phyloP scores from a whole-genome alignment of 192 early-diverging fungal species.

The Powellomyces hirtus region DNA sequence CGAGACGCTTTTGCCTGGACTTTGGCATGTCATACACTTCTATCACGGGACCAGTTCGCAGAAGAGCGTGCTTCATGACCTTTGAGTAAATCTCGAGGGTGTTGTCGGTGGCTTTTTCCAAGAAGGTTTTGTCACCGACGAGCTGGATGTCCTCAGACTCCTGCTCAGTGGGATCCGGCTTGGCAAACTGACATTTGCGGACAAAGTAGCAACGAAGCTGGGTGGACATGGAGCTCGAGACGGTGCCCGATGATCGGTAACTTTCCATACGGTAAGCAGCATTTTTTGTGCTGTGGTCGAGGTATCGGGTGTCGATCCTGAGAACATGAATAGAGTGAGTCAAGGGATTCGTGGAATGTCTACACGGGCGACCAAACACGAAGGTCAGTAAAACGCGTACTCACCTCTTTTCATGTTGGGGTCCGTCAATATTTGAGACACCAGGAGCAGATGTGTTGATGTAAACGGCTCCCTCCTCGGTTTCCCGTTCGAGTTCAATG shows the following conservation, averaged over 20 bases:
- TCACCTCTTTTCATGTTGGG: conserved; percentile 71
- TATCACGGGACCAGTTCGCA: conserved; percentile 90
- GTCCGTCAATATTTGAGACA: conserved; percentile 79
- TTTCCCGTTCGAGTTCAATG: conserved; percentile 87
- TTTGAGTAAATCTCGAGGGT: conserved; percentile 85
- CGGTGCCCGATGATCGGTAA: conserved; percentile 92
- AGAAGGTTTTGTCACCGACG: conserved; percentile 87
- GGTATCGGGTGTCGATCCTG: conserved; percentile 87
- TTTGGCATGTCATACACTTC: conserved; percentile 88
- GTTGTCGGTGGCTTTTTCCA: conserved; percentile 91
- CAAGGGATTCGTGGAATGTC: not conserved
- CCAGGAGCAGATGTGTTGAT: conserved; percentile 95
- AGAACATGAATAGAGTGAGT: not conserved
- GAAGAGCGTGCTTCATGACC: conserved; percentile 82
- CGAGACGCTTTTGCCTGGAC: conserved; percentile 82
- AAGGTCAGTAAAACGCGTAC: too few relatives aligned
- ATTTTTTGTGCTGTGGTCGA: conserved; percentile 70
- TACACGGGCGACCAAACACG: not conserved
- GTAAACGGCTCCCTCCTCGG: conserved; percentile 87
- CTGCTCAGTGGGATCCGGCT: conserved; percentile 68
- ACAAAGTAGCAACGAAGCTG: conserved; percentile 96
- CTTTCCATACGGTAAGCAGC: conserved; percentile 89
- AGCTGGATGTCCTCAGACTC: conserved; percentile 74
- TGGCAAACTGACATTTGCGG: conserved; percentile 86
- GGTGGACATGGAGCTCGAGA: conserved; percentile 77